Conservation (phyloP, 371 early-diverging fungal genomes). For the Paraphysoderma sedebokerense region DNA sequence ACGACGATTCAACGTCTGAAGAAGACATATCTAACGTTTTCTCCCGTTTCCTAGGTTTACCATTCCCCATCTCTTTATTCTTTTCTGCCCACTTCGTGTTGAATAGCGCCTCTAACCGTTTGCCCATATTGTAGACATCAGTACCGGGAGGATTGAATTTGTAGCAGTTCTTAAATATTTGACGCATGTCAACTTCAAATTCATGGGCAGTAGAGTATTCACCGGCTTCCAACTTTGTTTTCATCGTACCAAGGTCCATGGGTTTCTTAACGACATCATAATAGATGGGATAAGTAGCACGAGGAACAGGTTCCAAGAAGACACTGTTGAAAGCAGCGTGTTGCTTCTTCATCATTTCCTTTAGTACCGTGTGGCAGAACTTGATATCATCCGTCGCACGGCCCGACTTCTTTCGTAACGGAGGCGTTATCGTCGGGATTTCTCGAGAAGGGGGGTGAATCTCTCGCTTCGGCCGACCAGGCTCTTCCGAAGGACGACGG, state of each 20-base stretch:
- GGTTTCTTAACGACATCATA: conserved; percentile 37
- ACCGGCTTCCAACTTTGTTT: conserved; percentile 34
- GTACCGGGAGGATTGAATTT: conserved; percentile 28
- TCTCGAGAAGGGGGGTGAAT: conserved; percentile 23
- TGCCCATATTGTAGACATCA: conserved; percentile 26
- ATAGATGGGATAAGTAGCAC: conserved; percentile 25
- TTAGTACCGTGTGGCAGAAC: conserved; percentile 20
- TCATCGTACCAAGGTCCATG: conserved; percentile 50
- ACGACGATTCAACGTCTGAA: conserved; percentile 11
- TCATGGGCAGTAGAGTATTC: conserved; percentile 30
- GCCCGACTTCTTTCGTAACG: conserved; percentile 15
- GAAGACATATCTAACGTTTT: background rate
- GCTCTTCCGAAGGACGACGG: background rate
- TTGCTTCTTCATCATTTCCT: conserved; percentile 61
- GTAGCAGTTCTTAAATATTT: conserved; percentile 35
- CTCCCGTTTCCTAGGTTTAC: conserved; percentile 1
- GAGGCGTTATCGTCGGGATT: conserved; percentile 5
- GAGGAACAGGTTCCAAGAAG: conserved; percentile 88
- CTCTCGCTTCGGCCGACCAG: conserved; percentile 47
- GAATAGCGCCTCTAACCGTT: conserved; percentile 21
- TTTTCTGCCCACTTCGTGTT: conserved; percentile 17
- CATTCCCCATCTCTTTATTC: no score
- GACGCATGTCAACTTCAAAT: conserved; percentile 45
- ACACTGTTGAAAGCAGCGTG: conserved; percentile 52
- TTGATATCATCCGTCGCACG: conserved; percentile 15